Evolutionary conservation across 164 flowering plant species (phyloP), one percentile per base, ranked within the genome.

Genomic region (Taxillus chinensis): DNA sequence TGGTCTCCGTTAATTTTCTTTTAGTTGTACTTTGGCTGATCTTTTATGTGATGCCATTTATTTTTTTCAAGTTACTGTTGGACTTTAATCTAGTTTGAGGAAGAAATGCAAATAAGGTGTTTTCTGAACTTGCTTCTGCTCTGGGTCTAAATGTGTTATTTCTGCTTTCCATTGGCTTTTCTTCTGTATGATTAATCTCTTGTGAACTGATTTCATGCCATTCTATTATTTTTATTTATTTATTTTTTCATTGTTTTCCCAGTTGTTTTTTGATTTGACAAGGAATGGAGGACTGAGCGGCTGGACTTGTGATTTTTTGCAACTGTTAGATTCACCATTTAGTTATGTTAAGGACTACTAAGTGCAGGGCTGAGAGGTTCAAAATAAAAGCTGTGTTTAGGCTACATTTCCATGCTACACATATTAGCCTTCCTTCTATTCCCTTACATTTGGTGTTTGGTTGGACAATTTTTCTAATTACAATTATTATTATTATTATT

Each of bases 321-420:
- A 53, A 73, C 68, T 8, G 46, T 60, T 63, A 58, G 41, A 48
- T 45, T 75, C 50, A 67, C 51, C 53, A 54, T 58, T 63, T 62
- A 68, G 74, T 41, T 55, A 92, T 93, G 99, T 93, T 93, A 49
- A 93, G 86, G 74, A 65, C 77, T 46, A 55, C 87, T 14, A 93
- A 80, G 79, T 93, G 91, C 90, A 90, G 86, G 81, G 70, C 75
- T 74, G 99, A 93, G 78, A 90, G 89, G 78, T 76, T 78, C n/a
- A 93, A 91, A 83, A 85, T 89, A 37, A 90, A 93, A 82, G 95
- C 83, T 42, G 99, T 93, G 54, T 93, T 93, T 73, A 82, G 99
- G 78, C 80, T 93, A 61, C 99, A 93, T 62, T 93, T 93, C 69
- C 91, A 93, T 76, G 97, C 99, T 59, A 89, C 97, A 45, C 88